Evolutionary conservation across 2,329 filamentous ascomycete species (phyloP), one percentile per base, ranked within the genome.

Genomic region (Ceratocystis destructans): DNA sequence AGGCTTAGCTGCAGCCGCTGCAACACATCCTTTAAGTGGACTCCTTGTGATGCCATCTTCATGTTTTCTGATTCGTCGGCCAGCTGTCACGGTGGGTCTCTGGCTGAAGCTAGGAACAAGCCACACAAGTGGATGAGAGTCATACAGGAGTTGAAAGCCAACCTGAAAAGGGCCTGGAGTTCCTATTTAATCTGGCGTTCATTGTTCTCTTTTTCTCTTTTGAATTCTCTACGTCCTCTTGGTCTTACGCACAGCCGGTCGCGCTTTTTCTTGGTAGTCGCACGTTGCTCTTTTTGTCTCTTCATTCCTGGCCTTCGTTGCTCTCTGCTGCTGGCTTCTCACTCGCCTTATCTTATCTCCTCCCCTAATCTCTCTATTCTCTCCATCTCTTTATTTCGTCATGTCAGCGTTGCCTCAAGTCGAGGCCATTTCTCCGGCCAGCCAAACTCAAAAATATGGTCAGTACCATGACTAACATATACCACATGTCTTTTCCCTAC

Each of bases 401-500:
- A 68, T 68, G 67, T 61, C 67, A 44, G 46, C 61, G 15, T 45
- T 20, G 10, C 28, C 50, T 64, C 41, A 64, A 33, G 48, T 33
- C 62, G 64, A 61, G 22, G 45, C 64, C 61, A 44, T 8, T 44
- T 59, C 28, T 8, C 45, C 44, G 66, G 66, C 53, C 44, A n/a
- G n/a, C 15, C 33, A 50, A 15, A 15, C 44, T 10, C 37, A 64
- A 41, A 68, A 67, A 68, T 71, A 71, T 69, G 70, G 70, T 71
- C 70, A 71, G 70, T 70, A 67, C 57, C 48, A 55, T 61, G 25
- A 48, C 33, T 45, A 6, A 33, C 28, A 17, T n/a, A 15, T 17
- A n/a, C 22, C 28, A 17, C 10, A 28, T 17, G 15, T 12, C 28
- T 25, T 57, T 15, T 7, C 53, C 25, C 12, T 31, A 28, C 53